Conservation (phyloP, 2,329 filamentous ascomycete genomes). For the Ophiobolus disseminans region DNA sequence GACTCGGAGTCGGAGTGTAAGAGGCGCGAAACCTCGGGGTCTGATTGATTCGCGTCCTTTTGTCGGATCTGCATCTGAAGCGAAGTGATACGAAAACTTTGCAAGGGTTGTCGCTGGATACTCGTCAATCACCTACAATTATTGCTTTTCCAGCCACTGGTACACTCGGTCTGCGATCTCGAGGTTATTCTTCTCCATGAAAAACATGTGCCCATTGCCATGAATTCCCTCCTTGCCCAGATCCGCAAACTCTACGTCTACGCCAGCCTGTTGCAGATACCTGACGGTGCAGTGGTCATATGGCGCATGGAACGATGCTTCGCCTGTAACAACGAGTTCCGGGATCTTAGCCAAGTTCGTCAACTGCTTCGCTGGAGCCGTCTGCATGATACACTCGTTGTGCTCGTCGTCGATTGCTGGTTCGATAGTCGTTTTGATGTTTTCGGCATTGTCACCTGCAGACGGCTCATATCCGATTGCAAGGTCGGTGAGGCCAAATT, state of each 20-base stretch:
- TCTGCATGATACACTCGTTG: slow-evolving; percentile 43
- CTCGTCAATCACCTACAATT: background rate
- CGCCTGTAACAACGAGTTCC: slow-evolving; percentile 58
- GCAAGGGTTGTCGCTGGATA: background rate
- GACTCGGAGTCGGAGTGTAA: too few relatives aligned
- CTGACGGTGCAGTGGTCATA: slow-evolving; percentile 61
- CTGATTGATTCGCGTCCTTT: too few relatives aligned
- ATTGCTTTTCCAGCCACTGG: slow-evolving; percentile 8
- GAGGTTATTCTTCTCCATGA: slow-evolving; percentile 44
- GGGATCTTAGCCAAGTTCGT: slow-evolving; percentile 56
- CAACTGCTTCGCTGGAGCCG: slow-evolving; percentile 50
- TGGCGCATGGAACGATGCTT: slow-evolving; percentile 45
- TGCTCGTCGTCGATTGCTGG: slow-evolving; percentile 4
- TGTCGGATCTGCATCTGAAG: too few relatives aligned
- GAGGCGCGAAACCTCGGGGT: too few relatives aligned
- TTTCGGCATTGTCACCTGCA: background rate
- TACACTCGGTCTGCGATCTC: slow-evolving; percentile 22
- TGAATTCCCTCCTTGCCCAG: slow-evolving; percentile 68
- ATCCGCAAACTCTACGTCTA: slow-evolving; percentile 31
- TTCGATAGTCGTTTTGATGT: background rate
- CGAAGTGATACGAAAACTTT: background rate
- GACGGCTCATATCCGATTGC: background rate
- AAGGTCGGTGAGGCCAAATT: background rate
- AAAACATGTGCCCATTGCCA: slow-evolving; percentile 54
- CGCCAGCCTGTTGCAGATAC: slow-evolving; percentile 58